A percentile compares a stretch with the other conserved stretches of the same genome.
These are phyloP conservation scores for Cichorium intybus DNA, from an alignment of 140 eudicot genomes.

Conservation along the genomic window DNA sequence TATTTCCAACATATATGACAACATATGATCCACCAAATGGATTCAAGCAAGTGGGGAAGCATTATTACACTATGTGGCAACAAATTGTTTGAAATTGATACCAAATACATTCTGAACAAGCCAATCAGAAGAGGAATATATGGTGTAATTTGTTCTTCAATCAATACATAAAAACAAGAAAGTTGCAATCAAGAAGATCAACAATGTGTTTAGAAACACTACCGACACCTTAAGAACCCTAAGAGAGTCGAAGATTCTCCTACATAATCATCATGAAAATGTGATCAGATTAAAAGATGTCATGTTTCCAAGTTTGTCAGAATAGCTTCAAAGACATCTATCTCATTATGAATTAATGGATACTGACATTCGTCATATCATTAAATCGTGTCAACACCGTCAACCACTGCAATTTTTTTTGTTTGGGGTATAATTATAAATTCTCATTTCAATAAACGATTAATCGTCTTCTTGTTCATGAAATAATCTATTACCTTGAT, in stretches of 20 bases:
- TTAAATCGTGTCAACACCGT: no score
- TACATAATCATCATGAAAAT: conserved; percentile 61
- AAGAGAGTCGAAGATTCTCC: conserved; percentile 63
- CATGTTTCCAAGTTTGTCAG: conserved; percentile 51
- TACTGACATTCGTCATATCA: no score
- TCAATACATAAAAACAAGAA: conserved; percentile 58
- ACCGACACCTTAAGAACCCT: conserved; percentile 68
- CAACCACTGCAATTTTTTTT: conserved; percentile 79
- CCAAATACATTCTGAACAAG: conserved; percentile 60
- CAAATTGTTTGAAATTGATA: conserved; percentile 69
- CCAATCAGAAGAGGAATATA: conserved; percentile 73
- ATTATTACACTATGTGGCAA: conserved; percentile 66
- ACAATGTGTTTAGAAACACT: conserved; percentile 63
- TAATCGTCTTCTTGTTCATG: neutral
- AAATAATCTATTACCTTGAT: neutral
- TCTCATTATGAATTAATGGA: no score
- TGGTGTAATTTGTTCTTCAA: conserved; percentile 73
- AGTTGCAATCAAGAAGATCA: no score
- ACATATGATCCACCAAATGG: conserved; percentile 56
- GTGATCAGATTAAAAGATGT: conserved; percentile 78
- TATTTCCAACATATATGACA: conserved; percentile 63
- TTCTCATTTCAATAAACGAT: neutral
- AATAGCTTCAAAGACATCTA: conserved; percentile 66
- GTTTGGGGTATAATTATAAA: conserved; percentile 46
- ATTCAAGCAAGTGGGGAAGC: conserved; percentile 47